phyloP scores from a whole-genome alignment of 2,329 filamentous ascomycete genomes.

The Trichophaea hybrida region DNA sequence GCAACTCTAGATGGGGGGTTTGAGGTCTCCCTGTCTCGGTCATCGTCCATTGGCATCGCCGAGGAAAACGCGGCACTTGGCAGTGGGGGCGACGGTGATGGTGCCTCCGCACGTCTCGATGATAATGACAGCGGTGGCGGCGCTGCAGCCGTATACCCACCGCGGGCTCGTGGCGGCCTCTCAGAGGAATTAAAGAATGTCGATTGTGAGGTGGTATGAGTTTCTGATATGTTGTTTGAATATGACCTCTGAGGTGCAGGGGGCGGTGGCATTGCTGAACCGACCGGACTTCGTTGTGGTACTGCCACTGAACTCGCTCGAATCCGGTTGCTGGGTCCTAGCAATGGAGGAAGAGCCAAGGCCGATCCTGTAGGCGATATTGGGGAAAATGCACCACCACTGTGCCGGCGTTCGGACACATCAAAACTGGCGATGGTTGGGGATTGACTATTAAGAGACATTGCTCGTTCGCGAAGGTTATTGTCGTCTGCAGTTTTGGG shows the following conservation, averaged over 20 bases:
- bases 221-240: conserved; percentile 5
- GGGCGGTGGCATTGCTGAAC: not conserved
- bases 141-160: not conserved
- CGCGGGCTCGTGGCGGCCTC: not conserved
- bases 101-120: conserved; percentile 6
- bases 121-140: not conserved
- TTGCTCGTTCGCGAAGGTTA: conserved; percentile 14
- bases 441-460: conserved; percentile 19
- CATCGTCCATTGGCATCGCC: conserved; percentile 52
- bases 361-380: conserved; percentile 13
- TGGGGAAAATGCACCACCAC: conserved; percentile 15
- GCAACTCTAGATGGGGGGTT: conserved; percentile 29
- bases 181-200: not conserved
- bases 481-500: conserved; percentile 10
- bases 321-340: conserved; percentile 12
- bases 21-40: conserved; percentile 30
- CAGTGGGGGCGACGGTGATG: conserved; percentile 11
- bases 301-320: conserved; percentile 14
- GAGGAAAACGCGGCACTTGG: conserved; percentile 55
- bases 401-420: conserved; percentile 16
- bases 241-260: conserved; percentile 17
- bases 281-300: conserved; percentile 8
- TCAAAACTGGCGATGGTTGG: conserved; percentile 18
- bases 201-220: not conserved
- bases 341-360: conserved; percentile 11